Conservation (phyloP, 208 protist species). For the Balamuthia mandrillaris region DNA sequence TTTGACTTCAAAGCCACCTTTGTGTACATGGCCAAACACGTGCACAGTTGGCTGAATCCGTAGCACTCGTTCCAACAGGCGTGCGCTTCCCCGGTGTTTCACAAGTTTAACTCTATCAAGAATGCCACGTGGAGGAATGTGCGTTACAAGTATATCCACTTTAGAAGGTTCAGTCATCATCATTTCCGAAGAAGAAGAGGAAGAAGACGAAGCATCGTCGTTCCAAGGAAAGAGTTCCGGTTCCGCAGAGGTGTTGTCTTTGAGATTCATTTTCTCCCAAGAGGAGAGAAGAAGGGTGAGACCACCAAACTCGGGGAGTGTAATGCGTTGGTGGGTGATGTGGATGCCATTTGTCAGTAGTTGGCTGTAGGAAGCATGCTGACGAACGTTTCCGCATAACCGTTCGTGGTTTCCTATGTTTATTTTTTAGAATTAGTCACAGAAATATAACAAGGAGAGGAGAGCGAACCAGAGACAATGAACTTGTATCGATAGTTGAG, state of each 20-base stretch:
- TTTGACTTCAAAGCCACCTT: neutral
- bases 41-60: constrained; percentile 9
- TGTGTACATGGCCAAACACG: constrained; percentile 33
- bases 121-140: neutral
- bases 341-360: constrained; percentile 13
- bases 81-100: neutral
- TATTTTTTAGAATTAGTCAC: neutral
- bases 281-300: neutral
- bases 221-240: constrained; percentile 13
- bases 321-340: neutral
- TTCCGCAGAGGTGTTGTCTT: neutral
- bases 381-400: neutral
- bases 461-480: neutral
- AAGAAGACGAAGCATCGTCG: neutral
- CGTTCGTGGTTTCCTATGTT: constrained; percentile 20
- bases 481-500: constrained; percentile 28
- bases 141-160: constrained; percentile 22
- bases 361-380: neutral
- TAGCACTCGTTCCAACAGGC: neutral
- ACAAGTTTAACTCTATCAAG: neutral
- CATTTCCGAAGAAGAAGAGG: neutral
- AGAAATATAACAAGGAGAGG: neutral
- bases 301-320: neutral
- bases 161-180: neutral
- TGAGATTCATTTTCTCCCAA: neutral